These are phyloP conservation scores for Centrapalus pauciflorus DNA, from an alignment of 129 eudicot species.

Conservation along the genomic window DNA sequence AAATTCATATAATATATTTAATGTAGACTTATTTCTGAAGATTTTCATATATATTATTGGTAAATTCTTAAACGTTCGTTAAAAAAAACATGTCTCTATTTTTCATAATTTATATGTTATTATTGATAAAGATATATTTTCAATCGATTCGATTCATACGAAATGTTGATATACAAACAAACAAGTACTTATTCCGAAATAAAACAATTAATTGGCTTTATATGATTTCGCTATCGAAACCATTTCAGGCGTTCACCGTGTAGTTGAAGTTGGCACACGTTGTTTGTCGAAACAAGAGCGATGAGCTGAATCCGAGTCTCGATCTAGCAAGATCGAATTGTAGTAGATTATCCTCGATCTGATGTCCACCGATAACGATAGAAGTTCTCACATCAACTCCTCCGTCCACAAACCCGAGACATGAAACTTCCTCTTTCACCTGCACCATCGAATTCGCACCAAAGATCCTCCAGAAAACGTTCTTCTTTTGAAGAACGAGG, in stretches of 20 bases:
- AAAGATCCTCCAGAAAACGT: slow-evolving; percentile 29
- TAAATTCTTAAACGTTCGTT: no score
- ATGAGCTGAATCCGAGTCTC: slow-evolving; percentile 42
- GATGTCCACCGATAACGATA: slow-evolving; percentile 39
- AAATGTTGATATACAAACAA: not conserved
- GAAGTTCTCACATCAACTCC: slow-evolving; percentile 34
- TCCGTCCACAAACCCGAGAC: slow-evolving; percentile 41
- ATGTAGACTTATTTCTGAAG: no score
- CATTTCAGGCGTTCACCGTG: slow-evolving; percentile 12
- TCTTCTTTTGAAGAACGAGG: slow-evolving; percentile 21
- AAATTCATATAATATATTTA: no score
- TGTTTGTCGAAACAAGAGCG: slow-evolving; percentile 27
- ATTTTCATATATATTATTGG: no score
- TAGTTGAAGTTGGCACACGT: slow-evolving; percentile 40
- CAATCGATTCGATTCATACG: no score
- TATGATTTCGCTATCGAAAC: not conserved
- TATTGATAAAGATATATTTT: no score
- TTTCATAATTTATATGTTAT: no score
- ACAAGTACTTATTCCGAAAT: not conserved
- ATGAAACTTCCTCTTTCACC: slow-evolving; percentile 21
- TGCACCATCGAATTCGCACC: slow-evolving; percentile 43
- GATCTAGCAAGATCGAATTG: slow-evolving; percentile 40
- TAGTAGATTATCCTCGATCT: slow-evolving; percentile 36
- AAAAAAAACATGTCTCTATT: no score
- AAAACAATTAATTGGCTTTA: not conserved